phyloP scores from a whole-genome alignment of 106 monocot species.

The Apostasia shenzhenica region DNA sequence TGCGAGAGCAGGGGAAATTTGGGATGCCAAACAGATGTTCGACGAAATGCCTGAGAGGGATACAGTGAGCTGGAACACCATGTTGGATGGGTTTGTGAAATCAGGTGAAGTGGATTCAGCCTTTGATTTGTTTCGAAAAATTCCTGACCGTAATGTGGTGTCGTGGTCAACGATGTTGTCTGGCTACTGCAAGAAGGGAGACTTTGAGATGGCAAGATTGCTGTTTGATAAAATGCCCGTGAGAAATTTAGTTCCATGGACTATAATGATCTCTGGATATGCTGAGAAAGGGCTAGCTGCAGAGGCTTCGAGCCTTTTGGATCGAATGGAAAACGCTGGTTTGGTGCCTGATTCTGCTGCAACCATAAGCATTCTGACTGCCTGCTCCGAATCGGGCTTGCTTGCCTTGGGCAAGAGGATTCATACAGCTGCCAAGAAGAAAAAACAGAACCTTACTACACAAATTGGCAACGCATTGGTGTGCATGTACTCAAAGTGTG shows the following conservation, averaged over 20 bases:
- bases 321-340: conserved; percentile 44
- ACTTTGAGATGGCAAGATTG: conserved; percentile 65
- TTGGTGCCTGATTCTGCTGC: conserved; percentile 40
- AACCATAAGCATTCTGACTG: conserved; percentile 50
- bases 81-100: conserved; percentile 56
- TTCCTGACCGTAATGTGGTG: conserved; percentile 65
- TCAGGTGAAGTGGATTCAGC: conserved; percentile 53
- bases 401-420: conserved; percentile 56
- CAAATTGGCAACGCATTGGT: conserved; percentile 67
- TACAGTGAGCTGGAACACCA: conserved; percentile 58
- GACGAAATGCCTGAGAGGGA: conserved; percentile 66
- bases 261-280: conserved; percentile 73
- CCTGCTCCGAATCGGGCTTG: conserved; percentile 67
- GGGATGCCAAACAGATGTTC: conserved; percentile 39
- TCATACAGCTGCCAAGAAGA: conserved; percentile 26
- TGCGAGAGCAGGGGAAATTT: conserved; percentile 33
- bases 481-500: conserved; percentile 85
- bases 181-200: conserved; percentile 59
- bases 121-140: conserved; percentile 54
- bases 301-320: conserved; percentile 46
- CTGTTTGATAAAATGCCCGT: conserved; percentile 73
- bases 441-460: conserved; percentile 17
- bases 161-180: conserved; percentile 72
- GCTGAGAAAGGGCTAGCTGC: conserved; percentile 45
- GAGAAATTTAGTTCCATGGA: conserved; percentile 78